Evolutionary conservation across 768 basidiomycete species (phyloP).

Genomic region (Psilocybe cubensis): DNA sequence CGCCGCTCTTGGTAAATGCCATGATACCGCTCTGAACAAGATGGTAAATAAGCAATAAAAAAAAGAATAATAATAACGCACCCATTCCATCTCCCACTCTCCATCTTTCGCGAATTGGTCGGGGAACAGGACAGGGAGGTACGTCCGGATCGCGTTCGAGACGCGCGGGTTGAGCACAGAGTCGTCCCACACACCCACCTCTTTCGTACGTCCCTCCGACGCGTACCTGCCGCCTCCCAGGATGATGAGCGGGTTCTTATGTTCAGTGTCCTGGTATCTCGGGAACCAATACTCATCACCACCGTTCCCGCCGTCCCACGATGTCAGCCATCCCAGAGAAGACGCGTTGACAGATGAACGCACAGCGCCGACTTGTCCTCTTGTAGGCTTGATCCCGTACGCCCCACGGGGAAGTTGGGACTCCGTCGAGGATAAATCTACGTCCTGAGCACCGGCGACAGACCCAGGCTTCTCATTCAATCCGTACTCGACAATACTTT

Average conservation of each 20-base stretch:
- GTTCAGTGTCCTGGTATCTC: conserved; percentile 35
- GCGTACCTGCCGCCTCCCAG: conserved; percentile 7
- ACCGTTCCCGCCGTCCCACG: conserved; percentile 51
- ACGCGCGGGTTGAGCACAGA: conserved; percentile 49
- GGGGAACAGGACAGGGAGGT: conserved; percentile 62
- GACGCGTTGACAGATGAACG: conserved; percentile 39
- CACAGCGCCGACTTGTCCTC: conserved; percentile 65
- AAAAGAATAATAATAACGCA: conserved; percentile 30
- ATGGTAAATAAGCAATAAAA: neutral
- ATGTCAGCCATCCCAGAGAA: conserved; percentile 39
- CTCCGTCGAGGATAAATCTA: neutral
- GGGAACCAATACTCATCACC: conserved; percentile 85
- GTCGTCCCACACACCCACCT: conserved; percentile 37
- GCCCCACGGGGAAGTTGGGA: conserved; percentile 3
- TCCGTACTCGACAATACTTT: neutral
- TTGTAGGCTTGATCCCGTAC: conserved; percentile 61
- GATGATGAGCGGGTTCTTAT: conserved; percentile 4
- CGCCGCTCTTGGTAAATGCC: conserved; percentile 64
- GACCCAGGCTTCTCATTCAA: neutral
- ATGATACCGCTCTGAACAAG: conserved; percentile 75
- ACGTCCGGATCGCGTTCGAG: conserved; percentile 53
- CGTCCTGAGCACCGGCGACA: neutral
- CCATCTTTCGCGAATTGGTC: conserved; percentile 48
- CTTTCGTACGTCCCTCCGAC: conserved; percentile 39
- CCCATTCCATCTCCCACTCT: conserved; percentile 84